These are phyloP conservation scores for Arachnopeziza araneosa DNA, from an alignment of 2,329 filamentous ascomycete genomes.

Conservation along the genomic window DNA sequence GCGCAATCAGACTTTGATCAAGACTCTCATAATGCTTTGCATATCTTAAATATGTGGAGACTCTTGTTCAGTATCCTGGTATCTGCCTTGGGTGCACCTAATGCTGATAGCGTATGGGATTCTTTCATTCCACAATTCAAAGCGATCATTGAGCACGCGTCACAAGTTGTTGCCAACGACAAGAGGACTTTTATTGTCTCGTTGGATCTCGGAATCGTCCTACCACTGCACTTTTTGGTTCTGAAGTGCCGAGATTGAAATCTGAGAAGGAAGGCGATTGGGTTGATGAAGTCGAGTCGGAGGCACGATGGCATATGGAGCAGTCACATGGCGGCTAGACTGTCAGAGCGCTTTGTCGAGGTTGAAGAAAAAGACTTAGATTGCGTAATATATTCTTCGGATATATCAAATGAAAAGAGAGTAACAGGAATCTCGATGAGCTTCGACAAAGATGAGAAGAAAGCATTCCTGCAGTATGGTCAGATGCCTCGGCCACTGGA, in stretches of 20 bases:
- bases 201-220: conserved; percentile 56
- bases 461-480: background rate
- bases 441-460: background rate
- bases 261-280: conserved; percentile 41
- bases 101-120: background rate
- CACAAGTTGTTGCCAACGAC: conserved; percentile 2
- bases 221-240: conserved; percentile 56
- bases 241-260: conserved; percentile 54
- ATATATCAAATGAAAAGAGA: background rate
- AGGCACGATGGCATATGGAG: background rate
- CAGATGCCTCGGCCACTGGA: background rate
- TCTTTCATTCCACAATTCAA: conserved; percentile 2
- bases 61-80: conserved; percentile 1
- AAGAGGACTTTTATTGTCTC: conserved; percentile 1
- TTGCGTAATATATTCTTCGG: background rate
- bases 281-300: background rate
- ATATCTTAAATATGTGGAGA: background rate
- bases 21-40: background rate
- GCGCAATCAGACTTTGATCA: background rate
- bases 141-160: conserved; percentile 3
- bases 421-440: background rate
- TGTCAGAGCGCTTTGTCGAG: background rate
- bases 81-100: conserved; percentile 1
- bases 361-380: background rate
- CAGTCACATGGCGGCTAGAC: background rate